These are phyloP conservation scores for Sanguinoderma infundibulare DNA, from an alignment of 1,284 basidiomycete genomes.

Conservation along the genomic window DNA sequence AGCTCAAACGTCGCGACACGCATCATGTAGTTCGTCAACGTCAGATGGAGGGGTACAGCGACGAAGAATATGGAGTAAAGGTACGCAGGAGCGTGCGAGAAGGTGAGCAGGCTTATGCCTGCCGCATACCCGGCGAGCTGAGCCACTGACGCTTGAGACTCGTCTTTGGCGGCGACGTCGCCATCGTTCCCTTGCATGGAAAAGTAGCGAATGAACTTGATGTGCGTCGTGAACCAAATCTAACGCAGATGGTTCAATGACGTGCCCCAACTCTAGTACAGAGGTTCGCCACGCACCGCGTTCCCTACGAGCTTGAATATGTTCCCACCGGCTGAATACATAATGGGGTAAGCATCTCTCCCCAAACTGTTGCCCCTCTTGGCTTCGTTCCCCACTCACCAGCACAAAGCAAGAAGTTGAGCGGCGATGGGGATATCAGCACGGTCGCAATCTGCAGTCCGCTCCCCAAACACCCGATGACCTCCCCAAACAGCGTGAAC, in stretches of 20 bases:
- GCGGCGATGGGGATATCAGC: slow-evolving; percentile 30
- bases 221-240: slow-evolving; percentile 39
- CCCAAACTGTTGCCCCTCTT: not conserved
- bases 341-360: not conserved
- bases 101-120: slow-evolving; percentile 34
- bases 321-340: slow-evolving; percentile 33
- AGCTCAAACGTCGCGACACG: slow-evolving; percentile 36
- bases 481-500: slow-evolving; percentile 34
- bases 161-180: slow-evolving; percentile 39
- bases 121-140: slow-evolving; percentile 36
- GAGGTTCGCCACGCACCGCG: slow-evolving; percentile 29
- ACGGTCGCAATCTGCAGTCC: slow-evolving; percentile 36
- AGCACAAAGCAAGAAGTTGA: slow-evolving; percentile 35
- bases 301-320: slow-evolving; percentile 37
- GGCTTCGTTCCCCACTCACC: slow-evolving; percentile 20
- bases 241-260: slow-evolving; percentile 3
- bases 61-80: slow-evolving; percentile 36
- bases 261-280: not conserved
- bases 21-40: slow-evolving; percentile 34
- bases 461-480: slow-evolving; percentile 31
- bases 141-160: slow-evolving; percentile 37
- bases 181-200: slow-evolving; percentile 36
- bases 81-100: slow-evolving; percentile 36
- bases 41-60: slow-evolving; percentile 31
- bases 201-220: slow-evolving; percentile 40